phyloP scores from a whole-genome alignment of 108 stramenopile genomes.

The Cyclotella cryptica region DNA sequence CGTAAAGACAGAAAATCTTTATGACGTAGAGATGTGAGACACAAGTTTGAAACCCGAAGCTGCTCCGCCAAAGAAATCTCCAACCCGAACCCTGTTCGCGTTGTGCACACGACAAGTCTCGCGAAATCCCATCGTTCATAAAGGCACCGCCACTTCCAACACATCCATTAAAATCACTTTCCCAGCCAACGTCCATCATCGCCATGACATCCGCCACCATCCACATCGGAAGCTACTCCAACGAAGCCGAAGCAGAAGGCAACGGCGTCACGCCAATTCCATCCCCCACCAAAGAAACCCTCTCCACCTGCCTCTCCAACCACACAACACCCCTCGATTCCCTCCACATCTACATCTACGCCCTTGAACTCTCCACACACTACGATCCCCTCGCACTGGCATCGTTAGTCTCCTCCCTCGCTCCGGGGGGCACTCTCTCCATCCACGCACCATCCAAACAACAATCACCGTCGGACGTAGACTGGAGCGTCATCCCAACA shows the following conservation, averaged over 20 bases:
- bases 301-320: constrained; percentile 25
- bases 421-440: constrained; percentile 32
- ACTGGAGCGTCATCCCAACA: constrained; percentile 47
- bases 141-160: too few species aligned
- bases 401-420: constrained; percentile 31
- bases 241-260: constrained; percentile 1
- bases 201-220: constrained; percentile 33
- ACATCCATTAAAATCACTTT: too few species aligned
- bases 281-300: constrained; percentile 40
- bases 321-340: constrained; percentile 4
- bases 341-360: constrained; percentile 33
- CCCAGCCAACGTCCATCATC: not conserved
- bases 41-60: too few species aligned
- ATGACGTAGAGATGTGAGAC: too few species aligned
- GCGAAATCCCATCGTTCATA: too few species aligned
- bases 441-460: constrained; percentile 27
- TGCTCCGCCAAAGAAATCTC: too few species aligned
- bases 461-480: not conserved
- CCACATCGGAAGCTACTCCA: constrained; percentile 21
- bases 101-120: too few species aligned
- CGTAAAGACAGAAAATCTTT: too few species aligned
- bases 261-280: constrained; percentile 18
- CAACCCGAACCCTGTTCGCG: too few species aligned
- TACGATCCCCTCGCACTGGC: constrained; percentile 53
- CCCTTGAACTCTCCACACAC: constrained; percentile 34